phyloP scores from a whole-genome alignment of 257 asterid genomes.

The Nemophila menziesii region DNA sequence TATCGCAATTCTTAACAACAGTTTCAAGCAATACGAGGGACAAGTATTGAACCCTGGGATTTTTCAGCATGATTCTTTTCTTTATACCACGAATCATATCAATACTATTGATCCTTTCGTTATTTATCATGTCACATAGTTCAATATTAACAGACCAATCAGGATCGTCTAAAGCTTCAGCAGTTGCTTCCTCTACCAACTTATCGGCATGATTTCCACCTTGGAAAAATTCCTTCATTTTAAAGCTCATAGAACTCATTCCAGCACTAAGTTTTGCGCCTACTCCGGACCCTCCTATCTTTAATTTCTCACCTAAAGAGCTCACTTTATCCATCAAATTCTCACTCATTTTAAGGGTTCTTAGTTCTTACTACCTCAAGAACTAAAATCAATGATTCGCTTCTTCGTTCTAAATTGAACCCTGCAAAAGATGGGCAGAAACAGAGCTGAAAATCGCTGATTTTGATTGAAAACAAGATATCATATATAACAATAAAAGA shows the following conservation, averaged over 20 bases:
- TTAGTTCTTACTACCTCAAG: too few relatives aligned
- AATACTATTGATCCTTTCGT: slow-evolving; percentile 62
- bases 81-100: slow-evolving; percentile 77
- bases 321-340: slow-evolving; percentile 94
- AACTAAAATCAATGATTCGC: too few relatives aligned
- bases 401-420: too few relatives aligned
- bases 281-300: slow-evolving; percentile 86
- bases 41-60: slow-evolving; percentile 78
- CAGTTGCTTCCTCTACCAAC: slow-evolving; percentile 95
- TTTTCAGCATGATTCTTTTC: slow-evolving; percentile 69
- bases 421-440: too few relatives aligned
- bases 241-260: slow-evolving; percentile 85
- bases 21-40: slow-evolving; percentile 91
- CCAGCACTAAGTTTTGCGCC: slow-evolving; percentile 90
- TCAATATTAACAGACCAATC: slow-evolving; percentile 95
- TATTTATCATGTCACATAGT: slow-evolving; percentile 92
- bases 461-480: too few relatives aligned
- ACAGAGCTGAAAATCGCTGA: too few relatives aligned
- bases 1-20: slow-evolving; percentile 91
- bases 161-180: slow-evolving; percentile 80
- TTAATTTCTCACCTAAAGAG: slow-evolving; percentile 81
- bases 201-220: slow-evolving; percentile 89
- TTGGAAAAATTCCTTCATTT: slow-evolving; percentile 93
- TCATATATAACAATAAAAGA: too few relatives aligned
- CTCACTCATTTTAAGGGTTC: slow-evolving; percentile 93